Base-by-base conservation (phyloP, 768 basidiomycete genomes). In the Boletus fagicola region DNA sequence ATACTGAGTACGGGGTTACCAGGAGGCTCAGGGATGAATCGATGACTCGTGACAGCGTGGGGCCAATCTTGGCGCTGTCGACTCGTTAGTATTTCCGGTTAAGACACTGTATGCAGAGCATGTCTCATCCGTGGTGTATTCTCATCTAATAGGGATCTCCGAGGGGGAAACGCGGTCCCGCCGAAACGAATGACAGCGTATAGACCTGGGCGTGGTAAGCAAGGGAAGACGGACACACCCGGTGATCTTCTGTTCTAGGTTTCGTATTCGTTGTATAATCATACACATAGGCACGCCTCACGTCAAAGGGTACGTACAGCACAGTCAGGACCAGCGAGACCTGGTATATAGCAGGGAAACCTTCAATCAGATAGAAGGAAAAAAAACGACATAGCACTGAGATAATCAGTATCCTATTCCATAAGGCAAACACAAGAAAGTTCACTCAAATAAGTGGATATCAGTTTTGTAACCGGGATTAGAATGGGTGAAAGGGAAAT, bases 361-460 rank as follows among this genome's bases (percentile, higher is more conserved):
- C 22, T 46, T n/a, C n/a, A n/a, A n/a, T 45, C 22, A 45, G 7
- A 20, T 16, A 31, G 6, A 7, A 16, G 39, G 16, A 10, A 28
- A 18, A 38, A 15, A 11, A 28, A 22, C 12, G 9, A 33, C 24
- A 46, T 38, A 43, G 4, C 46, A 35, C 46, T 16, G 24, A n/a
- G 20, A 49, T n/a, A 11, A 38, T 20, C 35, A 50, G 33, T 15
- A 62, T 63, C 44, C 39, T 42, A 62, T 38, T 58, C 60, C 61
- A 47, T 12, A 56, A 36, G 31, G 38, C 40, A 46, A 28, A 49
- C 36, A 30, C n/a, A 24, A 5, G 10, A n/a, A 49, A 9, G 38
- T 46, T 28, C 33, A 15, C 15, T 22, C 31, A 28, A 22, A 33
- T 4, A 22, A 18, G 20, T 28, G n/a, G 30, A 39, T 31, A 54